Percentiles rank a stretch among this genome's conserved stretches.
Conservation (phyloP, 306 rosid species). For the Datisca glomerata region DNA sequence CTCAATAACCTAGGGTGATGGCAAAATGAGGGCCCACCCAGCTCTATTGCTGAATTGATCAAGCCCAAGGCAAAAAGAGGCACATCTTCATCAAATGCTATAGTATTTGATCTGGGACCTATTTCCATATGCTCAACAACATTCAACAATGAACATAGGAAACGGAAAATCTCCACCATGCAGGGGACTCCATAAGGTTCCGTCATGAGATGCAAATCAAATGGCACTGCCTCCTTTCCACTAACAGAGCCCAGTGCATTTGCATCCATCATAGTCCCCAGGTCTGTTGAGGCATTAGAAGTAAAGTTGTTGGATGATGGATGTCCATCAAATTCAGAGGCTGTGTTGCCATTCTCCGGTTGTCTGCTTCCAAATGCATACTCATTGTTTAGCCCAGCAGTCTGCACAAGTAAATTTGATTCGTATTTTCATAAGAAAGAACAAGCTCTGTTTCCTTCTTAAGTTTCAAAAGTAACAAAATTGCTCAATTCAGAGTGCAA, state of each 20-base stretch:
- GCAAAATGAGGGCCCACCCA: constrained; percentile 82
- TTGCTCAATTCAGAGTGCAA: no score
- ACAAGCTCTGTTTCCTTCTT: neutral
- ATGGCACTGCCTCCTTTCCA: constrained; percentile 52
- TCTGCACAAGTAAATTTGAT: constrained; percentile 36
- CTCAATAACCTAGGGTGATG: constrained; percentile 37
- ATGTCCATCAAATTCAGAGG: constrained; percentile 54
- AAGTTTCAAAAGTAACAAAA: no score
- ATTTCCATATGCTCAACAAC: constrained; percentile 59
- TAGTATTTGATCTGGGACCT: constrained; percentile 65
- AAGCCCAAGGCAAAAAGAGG: constrained; percentile 88
- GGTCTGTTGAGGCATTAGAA: constrained; percentile 35
- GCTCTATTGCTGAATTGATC: constrained; percentile 82
- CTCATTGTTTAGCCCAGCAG: constrained; percentile 43
- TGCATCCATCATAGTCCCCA: constrained; percentile 42
- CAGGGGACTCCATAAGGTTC: constrained; percentile 96
- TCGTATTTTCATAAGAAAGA: constrained; percentile 3
- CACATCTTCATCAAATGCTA: constrained; percentile 86
- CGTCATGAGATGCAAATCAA: constrained; percentile 65
- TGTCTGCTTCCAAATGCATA: constrained; percentile 56
- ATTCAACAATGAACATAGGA: constrained; percentile 78
- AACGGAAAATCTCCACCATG: constrained; percentile 95
- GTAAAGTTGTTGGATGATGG: constrained; percentile 32
- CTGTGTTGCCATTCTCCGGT: constrained; percentile 65
- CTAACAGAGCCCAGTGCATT: constrained; percentile 31